Evolutionary conservation across 2,329 filamentous ascomycete genomes (phyloP).

Genomic region (Diaporthe destruens): DNA sequence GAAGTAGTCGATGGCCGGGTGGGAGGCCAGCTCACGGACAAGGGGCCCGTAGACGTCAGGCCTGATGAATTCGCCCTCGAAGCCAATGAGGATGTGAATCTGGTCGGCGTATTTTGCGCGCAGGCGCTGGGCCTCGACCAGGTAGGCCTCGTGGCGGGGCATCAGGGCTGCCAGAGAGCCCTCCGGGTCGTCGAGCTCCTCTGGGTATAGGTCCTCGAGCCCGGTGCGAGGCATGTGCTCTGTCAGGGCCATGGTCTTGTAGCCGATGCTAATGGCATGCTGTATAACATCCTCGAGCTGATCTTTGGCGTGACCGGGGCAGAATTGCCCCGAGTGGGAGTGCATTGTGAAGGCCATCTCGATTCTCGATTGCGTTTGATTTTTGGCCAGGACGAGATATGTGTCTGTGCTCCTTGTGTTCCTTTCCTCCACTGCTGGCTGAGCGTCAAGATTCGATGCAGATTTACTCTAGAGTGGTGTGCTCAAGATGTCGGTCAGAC

Average conservation of each 20-base stretch:
- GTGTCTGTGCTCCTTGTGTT: neutral
- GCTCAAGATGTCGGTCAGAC: conserved; percentile 2
- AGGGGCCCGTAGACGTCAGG: conserved; percentile 65
- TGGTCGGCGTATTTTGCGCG: conserved; percentile 75
- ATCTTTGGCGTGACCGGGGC: conserved; percentile 87
- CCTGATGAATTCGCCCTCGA: conserved; percentile 94
- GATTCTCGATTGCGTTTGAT: conserved; percentile 52
- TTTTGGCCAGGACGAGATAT: neutral
- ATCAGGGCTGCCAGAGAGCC: conserved; percentile 62
- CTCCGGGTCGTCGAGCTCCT: conserved; percentile 74
- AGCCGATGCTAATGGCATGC: conserved; percentile 81
- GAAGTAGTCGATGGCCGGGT: conserved; percentile 85
- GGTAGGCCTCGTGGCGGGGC: conserved; percentile 77
- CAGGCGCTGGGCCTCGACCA: conserved; percentile 80
- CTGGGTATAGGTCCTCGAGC: conserved; percentile 86
- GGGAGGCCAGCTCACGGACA: conserved; percentile 69
- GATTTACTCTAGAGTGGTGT: neutral
- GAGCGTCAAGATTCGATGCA: no score
- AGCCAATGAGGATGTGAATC: conserved; percentile 87
- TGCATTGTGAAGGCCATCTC: conserved; percentile 97
- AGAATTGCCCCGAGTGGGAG: conserved; percentile 98
- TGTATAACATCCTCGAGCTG: conserved; percentile 86
- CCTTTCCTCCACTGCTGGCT: neutral
- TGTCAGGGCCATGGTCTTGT: conserved; percentile 87
- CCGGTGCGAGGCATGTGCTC: conserved; percentile 93